Evolutionary conservation across 73 alveolate genomes (phyloP).

Genomic region (Paramecium biaurelia): DNA sequence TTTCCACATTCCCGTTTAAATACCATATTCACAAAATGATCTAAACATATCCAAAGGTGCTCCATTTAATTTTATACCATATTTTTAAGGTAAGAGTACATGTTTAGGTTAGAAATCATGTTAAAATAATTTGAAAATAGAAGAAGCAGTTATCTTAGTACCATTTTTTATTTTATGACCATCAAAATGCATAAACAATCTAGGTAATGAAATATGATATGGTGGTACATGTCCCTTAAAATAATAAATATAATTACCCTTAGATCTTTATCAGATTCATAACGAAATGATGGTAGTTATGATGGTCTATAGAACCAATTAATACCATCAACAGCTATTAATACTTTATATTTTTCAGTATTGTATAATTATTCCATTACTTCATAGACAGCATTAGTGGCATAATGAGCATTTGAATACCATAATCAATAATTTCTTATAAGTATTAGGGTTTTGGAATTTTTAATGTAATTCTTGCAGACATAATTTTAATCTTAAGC

Average conservation of each 20-base stretch:
- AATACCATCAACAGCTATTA: constrained; percentile 76
- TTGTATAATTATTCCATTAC: constrained; percentile 73
- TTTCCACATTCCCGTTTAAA: constrained; percentile 63
- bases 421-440: constrained; percentile 73
- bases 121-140: constrained; percentile 63
- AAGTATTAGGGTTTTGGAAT: constrained; percentile 72
- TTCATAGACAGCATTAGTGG: constrained; percentile 80
- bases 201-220: constrained; percentile 74
- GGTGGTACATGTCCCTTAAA: constrained; percentile 74
- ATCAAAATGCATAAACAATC: constrained; percentile 82
- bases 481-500: constrained; percentile 64
- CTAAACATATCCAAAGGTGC: constrained; percentile 77
- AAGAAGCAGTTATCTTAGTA: constrained; percentile 67
- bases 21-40: constrained; percentile 57
- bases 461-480: constrained; percentile 63
- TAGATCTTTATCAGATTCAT: constrained; percentile 65
- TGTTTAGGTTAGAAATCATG: constrained; percentile 76
- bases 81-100: constrained; percentile 71
- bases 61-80: constrained; percentile 66
- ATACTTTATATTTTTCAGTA: constrained; percentile 63
- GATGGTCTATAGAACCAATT: constrained; percentile 78
- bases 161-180: constrained; percentile 85
- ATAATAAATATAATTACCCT: background rate
- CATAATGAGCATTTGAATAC: constrained; percentile 71
- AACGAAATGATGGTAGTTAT: constrained; percentile 70